Base-by-base conservation (phyloP, 139 green algal genomes). In the Zygnema circumcarinatum region DNA sequence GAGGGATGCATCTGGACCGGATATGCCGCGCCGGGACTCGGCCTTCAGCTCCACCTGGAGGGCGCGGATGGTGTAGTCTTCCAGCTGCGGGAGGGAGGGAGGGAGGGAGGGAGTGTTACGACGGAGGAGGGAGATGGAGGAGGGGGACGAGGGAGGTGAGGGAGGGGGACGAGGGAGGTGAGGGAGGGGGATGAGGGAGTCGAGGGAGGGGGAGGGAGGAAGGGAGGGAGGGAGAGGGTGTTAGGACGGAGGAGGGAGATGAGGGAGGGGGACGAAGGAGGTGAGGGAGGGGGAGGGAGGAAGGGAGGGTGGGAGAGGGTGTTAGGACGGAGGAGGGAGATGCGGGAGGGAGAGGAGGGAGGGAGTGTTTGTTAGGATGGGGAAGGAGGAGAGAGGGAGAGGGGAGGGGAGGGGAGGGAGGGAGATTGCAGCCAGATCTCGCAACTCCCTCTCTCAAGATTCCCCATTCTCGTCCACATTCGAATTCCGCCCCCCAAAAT, bases 11-110 rank as follows among this genome's bases (percentile, higher is more conserved):
- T 89, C 84, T 38, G 76, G 33, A 0, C 21, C 20, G 1, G 53
- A 33, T 38, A 88, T n/a, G 0, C 79, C 79, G 31, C 84, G 80
- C 32, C 84, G 75, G 40, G 84, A 56, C 38, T 89, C 84, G n/a
- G 79, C 84, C 38, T 89, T 88, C 31, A 89, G 79, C 35, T 89
- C 84, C 29, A 89, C 31, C 36, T 89, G 84, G 0, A 89, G 2
- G 11, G 84, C 84, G 0, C n/a, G n/a, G 20, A 89, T 88, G 29
- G 84, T 74, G 53, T 89, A 89, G 53, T 89, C 84, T 56, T 89
- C 84, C 76, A 89, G 76, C 47, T 89, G 84, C 56, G 52, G 69
- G 52, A 81, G 76, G 75, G 76, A 83, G 76, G 69, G 52, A 83
- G 76, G 75, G 11, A 83, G 76, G 33, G 52, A 81, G 52, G 75